Evolutionary conservation across 495 filamentous ascomycete species (phyloP), one percentile per base, ranked within the genome.

Genomic region (Trypethelium eluteriae): DNA sequence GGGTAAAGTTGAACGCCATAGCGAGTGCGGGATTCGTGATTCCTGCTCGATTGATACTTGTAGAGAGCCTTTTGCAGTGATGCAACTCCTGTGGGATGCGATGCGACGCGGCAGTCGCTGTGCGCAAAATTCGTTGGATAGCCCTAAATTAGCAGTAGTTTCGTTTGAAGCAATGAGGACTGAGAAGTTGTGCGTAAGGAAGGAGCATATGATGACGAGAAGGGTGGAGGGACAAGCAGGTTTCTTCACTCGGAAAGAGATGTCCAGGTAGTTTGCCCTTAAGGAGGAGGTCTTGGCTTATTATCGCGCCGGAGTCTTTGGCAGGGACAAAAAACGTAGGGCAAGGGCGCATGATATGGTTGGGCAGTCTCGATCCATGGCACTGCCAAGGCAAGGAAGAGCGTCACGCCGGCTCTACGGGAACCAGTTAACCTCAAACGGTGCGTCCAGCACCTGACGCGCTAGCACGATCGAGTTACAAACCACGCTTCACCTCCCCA

Each of bases 1-100:
- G 82, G 38, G 87, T 81, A 76, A 85, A 82, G 66, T 74, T 73
- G 68, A 75, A 68, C 39, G 74, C 73, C 79, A 83, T 84, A 16
- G 32, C 35, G 25, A 50, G 11, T 57, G 44, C 7, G 18, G 5
- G 34, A 7, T 59, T 59, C 10, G 49, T 25, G 18, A 25, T 14
- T 9, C 18, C 49, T 18, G 16, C 49, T 53, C n/a, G 12, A 5
- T 5, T 9, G 18, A 14, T 59, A 7, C 10, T 59, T 59, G 7
- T 59, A 14, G 7, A 44, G 41, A 44, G 6, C 41, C 14, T 7
- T 44, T 7, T 44, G 6, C 14, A 9, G 49, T 25, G 5, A n/a
- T 53, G 18, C 5, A 53, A 16, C 49, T 2, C 5, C 11, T 11
- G 5, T 53, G 9, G 5, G n/a, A 16, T 7, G 49, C 5, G 18